These are phyloP conservation scores for Serendipita sp. DNA, from an alignment of 768 basidiomycete species.

Conservation along the genomic window DNA sequence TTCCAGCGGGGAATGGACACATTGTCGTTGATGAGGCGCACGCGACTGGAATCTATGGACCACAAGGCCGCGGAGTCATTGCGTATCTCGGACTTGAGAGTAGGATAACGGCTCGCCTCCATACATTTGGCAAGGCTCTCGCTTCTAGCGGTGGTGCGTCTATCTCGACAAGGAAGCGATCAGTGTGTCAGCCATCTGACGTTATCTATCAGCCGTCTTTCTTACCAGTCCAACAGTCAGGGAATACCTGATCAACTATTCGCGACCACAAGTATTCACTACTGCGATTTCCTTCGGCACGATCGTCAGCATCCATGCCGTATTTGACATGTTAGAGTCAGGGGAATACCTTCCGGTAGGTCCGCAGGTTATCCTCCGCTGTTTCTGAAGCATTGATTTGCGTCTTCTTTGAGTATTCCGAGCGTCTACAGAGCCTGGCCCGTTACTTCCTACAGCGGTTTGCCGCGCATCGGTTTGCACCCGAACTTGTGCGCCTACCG, in stretches of 20 bases:
- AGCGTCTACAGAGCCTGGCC: slow-evolving; percentile 20
- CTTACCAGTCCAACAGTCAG: slow-evolving; percentile 56
- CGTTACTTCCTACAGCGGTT: slow-evolving; percentile 8
- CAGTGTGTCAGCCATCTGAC: neutral
- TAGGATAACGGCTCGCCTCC: slow-evolving; percentile 59
- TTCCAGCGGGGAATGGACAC: slow-evolving; percentile 50
- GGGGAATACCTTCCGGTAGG: slow-evolving; percentile 46
- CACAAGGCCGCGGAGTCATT: slow-evolving; percentile 59
- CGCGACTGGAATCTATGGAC: slow-evolving; percentile 79
- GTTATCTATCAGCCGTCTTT: slow-evolving; percentile 43
- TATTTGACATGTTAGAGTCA: slow-evolving; percentile 63
- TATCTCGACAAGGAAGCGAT: neutral
- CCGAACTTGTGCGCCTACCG: slow-evolving; percentile 5
- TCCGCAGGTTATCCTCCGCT: slow-evolving; percentile 11
- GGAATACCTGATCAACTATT: slow-evolving; percentile 83
- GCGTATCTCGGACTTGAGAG: slow-evolving; percentile 51
- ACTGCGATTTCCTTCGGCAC: slow-evolving; percentile 68
- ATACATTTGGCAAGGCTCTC: slow-evolving; percentile 89
- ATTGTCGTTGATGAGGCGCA: slow-evolving; percentile 89
- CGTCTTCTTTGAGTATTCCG: slow-evolving; percentile 20
- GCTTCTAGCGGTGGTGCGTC: slow-evolving; percentile 70
- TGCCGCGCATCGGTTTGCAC: slow-evolving; percentile 17
- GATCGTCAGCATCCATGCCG: slow-evolving; percentile 57
- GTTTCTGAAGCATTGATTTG: neutral
- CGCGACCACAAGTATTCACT: slow-evolving; percentile 80